These are phyloP conservation scores for Suillus americanus DNA, from an alignment of 768 basidiomycete species.

Conservation along the genomic window DNA sequence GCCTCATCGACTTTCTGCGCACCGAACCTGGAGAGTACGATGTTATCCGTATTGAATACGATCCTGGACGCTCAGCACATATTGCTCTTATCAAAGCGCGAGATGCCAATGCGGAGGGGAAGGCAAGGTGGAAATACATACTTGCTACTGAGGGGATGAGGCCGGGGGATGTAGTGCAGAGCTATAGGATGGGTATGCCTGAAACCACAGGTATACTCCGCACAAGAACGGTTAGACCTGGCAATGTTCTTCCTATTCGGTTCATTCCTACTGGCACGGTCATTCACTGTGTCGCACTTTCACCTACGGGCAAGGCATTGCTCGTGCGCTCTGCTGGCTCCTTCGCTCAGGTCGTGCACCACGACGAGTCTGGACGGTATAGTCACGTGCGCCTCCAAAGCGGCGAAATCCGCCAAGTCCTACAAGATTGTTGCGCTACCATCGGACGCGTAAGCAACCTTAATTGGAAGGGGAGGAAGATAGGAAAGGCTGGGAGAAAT, in stretches of 20 bases:
- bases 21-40: conserved; percentile 79
- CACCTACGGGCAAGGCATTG: conserved; percentile 70
- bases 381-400: conserved; percentile 84
- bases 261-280: conserved; percentile 91
- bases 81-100: conserved; percentile 84
- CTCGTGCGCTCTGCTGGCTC: conserved; percentile 91
- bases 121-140: conserved; percentile 82
- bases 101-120: conserved; percentile 50
- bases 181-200: conserved; percentile 82
- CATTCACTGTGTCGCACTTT: conserved; percentile 83
- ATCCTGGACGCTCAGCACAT: conserved; percentile 91
- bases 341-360: conserved; percentile 76
- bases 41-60: conserved; percentile 94
- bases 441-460: conserved; percentile 92
- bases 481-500: conserved; percentile 91
- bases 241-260: conserved; percentile 89
- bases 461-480: conserved; percentile 76
- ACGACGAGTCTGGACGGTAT: conserved; percentile 71
- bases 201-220: conserved; percentile 81
- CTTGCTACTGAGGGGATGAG: conserved; percentile 87
- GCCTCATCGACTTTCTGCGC: conserved; percentile 84
- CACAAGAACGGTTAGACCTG: conserved; percentile 78
- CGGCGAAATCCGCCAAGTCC: conserved; percentile 88
- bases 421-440: conserved; percentile 81
- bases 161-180: conserved; percentile 86